A percentile compares a stretch with the other conserved stretches of the same genome.
phyloP scores from a whole-genome alignment of 2,329 filamentous ascomycete genomes.

The Fusarium sp. region DNA sequence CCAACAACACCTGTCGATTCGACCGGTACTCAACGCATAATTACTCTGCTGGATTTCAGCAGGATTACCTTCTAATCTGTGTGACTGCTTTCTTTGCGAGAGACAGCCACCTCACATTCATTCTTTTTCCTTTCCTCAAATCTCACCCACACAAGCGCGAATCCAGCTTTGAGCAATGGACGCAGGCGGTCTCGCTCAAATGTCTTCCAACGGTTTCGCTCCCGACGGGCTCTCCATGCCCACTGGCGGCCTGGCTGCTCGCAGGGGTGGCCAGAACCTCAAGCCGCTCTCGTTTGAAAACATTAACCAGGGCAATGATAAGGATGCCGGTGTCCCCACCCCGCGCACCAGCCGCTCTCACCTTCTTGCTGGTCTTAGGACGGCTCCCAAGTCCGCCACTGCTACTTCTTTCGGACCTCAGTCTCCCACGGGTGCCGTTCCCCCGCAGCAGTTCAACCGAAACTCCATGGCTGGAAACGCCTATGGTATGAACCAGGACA shows the following conservation, averaged over 20 bases:
- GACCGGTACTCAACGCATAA: conserved; percentile 43
- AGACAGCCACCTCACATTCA: conserved; percentile 36
- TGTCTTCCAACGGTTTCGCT: conserved; percentile 88
- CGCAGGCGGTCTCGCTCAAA: conserved; percentile 99
- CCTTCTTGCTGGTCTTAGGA: conserved; percentile 90
- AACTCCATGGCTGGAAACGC: conserved; percentile 59
- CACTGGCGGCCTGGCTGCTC: conserved; percentile 83
- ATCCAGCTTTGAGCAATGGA: conserved; percentile 72
- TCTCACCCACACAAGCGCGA: conserved; percentile 24
- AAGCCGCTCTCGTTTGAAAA: conserved; percentile 88
- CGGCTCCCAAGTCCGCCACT: conserved; percentile 88
- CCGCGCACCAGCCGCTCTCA: conserved; percentile 96
- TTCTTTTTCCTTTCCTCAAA: conserved; percentile 29
- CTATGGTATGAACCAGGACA: conserved; percentile 59
- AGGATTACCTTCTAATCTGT: conserved; percentile 40
- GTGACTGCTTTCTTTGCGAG: conserved; percentile 31
- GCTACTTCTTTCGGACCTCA: conserved; percentile 78
- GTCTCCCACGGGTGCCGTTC: conserved; percentile 61
- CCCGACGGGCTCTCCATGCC: conserved; percentile 80
- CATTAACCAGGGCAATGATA: conserved; percentile 76
- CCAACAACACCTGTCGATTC: conserved; percentile 31
- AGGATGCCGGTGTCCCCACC: conserved; percentile 76
- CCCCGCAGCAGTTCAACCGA: conserved; percentile 57
- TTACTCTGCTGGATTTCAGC: conserved; percentile 33
- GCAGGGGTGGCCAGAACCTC: conserved; percentile 85